A percentile compares a stretch with the other conserved stretches of the same genome.
Evolutionary conservation across 768 basidiomycete genomes (phyloP).

Genomic region (Chalciporus sphaerocephalus): DNA sequence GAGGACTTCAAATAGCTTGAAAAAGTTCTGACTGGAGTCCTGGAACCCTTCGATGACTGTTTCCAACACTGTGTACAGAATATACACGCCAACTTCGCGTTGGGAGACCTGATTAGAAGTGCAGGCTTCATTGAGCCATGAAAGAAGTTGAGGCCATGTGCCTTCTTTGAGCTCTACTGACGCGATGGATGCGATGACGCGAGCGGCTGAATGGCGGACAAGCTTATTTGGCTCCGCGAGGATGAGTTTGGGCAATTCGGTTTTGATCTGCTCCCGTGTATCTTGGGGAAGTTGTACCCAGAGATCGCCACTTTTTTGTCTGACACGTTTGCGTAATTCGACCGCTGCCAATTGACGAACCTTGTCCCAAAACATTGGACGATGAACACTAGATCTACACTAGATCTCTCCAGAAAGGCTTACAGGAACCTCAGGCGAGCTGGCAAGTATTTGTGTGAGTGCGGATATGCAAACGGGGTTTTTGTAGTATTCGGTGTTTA

Average conservation of each 20-base stretch:
- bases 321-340: conserved; percentile 90
- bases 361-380: conserved; percentile 37
- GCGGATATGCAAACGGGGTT: conserved; percentile 86
- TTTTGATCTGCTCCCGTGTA: conserved; percentile 80
- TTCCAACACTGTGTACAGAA: conserved; percentile 88
- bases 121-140: conserved; percentile 79
- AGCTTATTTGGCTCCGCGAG: conserved; percentile 73
- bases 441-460: conserved; percentile 80
- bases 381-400: conserved; percentile 7
- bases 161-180: conserved; percentile 76
- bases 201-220: conserved; percentile 89
- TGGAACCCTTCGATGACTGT: conserved; percentile 88
- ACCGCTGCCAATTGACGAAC: conserved; percentile 96
- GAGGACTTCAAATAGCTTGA: conserved; percentile 72
- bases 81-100: conserved; percentile 89
- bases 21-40: conserved; percentile 65
- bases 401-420: conserved; percentile 33
- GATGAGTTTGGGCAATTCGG: conserved; percentile 71
- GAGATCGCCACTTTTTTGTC: conserved; percentile 70
- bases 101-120: conserved; percentile 63
- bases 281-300: conserved; percentile 71
- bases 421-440: conserved; percentile 79
- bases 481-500: conserved; percentile 93
- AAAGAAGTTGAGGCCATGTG: conserved; percentile 83
- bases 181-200: conserved; percentile 91